Evolutionary conservation across 2,329 filamentous ascomycete genomes (phyloP), one percentile per base, ranked within the genome.

Genomic region (Basipetospora chlamydospora): DNA sequence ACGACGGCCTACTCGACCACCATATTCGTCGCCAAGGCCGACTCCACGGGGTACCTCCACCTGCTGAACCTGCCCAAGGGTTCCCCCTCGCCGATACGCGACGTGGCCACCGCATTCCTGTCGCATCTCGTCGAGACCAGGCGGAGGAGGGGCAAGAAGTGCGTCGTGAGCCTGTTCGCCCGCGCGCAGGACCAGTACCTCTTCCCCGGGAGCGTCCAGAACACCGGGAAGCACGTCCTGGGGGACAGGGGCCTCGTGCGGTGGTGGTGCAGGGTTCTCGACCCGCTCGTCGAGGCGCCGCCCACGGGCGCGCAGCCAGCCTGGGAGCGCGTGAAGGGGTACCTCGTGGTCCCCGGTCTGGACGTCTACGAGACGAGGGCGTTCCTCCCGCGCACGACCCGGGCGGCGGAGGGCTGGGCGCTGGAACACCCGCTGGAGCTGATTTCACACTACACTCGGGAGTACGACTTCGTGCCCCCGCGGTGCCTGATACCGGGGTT

Each of bases 11-110:
- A 73, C 47, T 71, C 85, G 17, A 93, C 81, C 2, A 95, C 83
- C 4, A 70, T 96, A 37, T 98, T 98, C 54, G 80, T 98, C 17
- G 88, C 87, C 43, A 98, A 98, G 58, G 90, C 90, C 33, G 90
- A 98, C 59, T 95, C 90, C 8, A 95, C 88, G 0, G 90, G 92
- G 17, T 92, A 85, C 52, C 61, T 95, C 8, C 65, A 77, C 45
- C 64, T 80, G 2, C 61, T 87, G 25, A 60, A 70, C 13, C 61
- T 82, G 0, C 70, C 77, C 12, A 70, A 62, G 45, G 66, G 70
- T n/a, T 63, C 67, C 0, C 64, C 72, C 0, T 90, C 83, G 3
- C 85, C 85, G 0, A 69, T 94, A 34, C 75, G 81, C 43, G 66
- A 75, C 22, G 70, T 92, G 30, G 80, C 77, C 33, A 73, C 76